Conservation (phyloP, 1,284 basidiomycete genomes). For the Microbotryomycetes sp. region DNA sequence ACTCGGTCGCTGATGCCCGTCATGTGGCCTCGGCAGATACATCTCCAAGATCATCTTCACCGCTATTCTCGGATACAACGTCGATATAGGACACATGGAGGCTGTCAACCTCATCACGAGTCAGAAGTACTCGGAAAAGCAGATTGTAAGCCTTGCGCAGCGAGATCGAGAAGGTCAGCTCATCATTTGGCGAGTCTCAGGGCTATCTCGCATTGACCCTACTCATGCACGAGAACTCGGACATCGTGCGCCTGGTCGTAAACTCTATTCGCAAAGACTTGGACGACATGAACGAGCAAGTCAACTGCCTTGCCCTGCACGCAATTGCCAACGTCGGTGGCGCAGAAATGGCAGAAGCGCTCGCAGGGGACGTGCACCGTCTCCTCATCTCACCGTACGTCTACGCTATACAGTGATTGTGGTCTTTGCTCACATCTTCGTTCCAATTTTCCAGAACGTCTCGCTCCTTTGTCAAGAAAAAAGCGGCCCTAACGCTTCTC, state of each 20-base stretch:
- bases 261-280: slow-evolving; percentile 97
- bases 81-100: slow-evolving; percentile 98
- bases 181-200: slow-evolving; percentile 43
- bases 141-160: slow-evolving; percentile 63
- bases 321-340: slow-evolving; percentile 98
- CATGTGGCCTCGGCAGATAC: slow-evolving; percentile 52
- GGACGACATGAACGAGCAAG: slow-evolving; percentile 87
- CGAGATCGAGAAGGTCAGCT: neutral
- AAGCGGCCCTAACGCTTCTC: slow-evolving; percentile 88
- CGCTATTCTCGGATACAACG: slow-evolving; percentile 96
- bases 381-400: slow-evolving; percentile 89
- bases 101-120: slow-evolving; percentile 96
- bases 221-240: slow-evolving; percentile 97
- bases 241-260: slow-evolving; percentile 88
- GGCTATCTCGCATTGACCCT: slow-evolving; percentile 96
- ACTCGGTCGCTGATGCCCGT: slow-evolving; percentile 21
- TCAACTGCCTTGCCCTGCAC: slow-evolving; percentile 93
- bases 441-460: slow-evolving; percentile 66
- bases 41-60: slow-evolving; percentile 96
- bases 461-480: slow-evolving; percentile 92
- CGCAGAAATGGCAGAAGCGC: slow-evolving; percentile 94
- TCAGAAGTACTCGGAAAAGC: slow-evolving; percentile 95
- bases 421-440: neutral
- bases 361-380: slow-evolving; percentile 87
- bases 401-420: neutral